These are phyloP conservation scores for Cladobotryum protrusum DNA, from an alignment of 2,329 filamentous ascomycete genomes.

Conservation along the genomic window DNA sequence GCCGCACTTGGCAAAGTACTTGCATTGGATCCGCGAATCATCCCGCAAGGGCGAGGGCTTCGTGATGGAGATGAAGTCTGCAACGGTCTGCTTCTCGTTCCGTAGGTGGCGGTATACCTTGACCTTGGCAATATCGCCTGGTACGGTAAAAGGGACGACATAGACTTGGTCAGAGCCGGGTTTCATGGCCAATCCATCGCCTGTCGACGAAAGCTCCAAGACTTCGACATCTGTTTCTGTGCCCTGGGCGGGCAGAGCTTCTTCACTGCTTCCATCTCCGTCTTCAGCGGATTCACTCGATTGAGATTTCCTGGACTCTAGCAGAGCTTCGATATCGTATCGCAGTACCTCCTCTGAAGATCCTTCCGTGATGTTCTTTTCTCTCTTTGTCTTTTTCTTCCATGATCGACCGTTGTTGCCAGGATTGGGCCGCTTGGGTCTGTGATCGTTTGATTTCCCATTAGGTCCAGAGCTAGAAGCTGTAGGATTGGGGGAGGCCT, in stretches of 20 bases:
- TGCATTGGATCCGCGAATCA: conserved; percentile 69
- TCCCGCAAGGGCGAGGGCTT: conserved; percentile 70
- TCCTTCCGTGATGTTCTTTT: conserved; percentile 54
- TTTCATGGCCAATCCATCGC: conserved; percentile 79
- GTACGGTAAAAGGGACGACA: conserved; percentile 80
- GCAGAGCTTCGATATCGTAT: conserved; percentile 53
- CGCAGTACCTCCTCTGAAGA: conserved; percentile 62
- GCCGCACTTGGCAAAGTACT: conserved; percentile 80
- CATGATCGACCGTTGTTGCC: conserved; percentile 18
- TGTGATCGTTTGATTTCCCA: conserved; percentile 8
- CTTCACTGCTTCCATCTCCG: neutral
- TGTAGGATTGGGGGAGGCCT: conserved; percentile 5
- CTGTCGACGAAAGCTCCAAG: conserved; percentile 77
- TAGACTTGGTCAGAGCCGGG: conserved; percentile 62
- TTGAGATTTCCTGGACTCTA: conserved; percentile 35
- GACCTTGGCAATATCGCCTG: conserved; percentile 73
- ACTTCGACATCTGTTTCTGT: conserved; percentile 80
- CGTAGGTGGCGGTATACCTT: conserved; percentile 70
- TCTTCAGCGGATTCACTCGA: conserved; percentile 23
- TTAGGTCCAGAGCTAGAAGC: conserved; percentile 2
- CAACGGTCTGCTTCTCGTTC: conserved; percentile 62
- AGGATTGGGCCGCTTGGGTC: conserved; percentile 19
- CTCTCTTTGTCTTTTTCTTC: conserved; percentile 50
- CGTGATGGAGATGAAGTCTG: conserved; percentile 75
- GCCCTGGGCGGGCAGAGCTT: conserved; percentile 55